phyloP scores from a whole-genome alignment of 2,329 filamentous ascomycete genomes.

The Aphanocladium album region DNA sequence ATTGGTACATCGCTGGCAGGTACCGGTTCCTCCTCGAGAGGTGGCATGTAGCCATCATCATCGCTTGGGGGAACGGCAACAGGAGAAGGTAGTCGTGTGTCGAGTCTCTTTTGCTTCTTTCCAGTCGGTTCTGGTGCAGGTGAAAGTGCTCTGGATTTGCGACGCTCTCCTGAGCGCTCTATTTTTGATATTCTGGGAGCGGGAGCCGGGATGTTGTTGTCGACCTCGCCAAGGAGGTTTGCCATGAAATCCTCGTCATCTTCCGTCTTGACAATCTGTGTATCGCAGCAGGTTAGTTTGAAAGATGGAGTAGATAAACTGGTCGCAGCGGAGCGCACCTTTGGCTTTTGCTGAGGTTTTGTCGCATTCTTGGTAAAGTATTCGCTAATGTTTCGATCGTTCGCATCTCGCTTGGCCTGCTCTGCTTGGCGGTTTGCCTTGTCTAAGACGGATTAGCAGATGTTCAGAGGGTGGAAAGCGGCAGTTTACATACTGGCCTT shows the following conservation, averaged over 20 bases:
- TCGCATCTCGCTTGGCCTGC: slow-evolving; percentile 75
- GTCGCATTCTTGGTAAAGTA: slow-evolving; percentile 80
- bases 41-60: slow-evolving; percentile 51
- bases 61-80: slow-evolving; percentile 40
- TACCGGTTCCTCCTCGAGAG: slow-evolving; percentile 56
- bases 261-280: slow-evolving; percentile 68
- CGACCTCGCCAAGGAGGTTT: slow-evolving; percentile 80
- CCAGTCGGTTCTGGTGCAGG: slow-evolving; percentile 54
- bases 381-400: slow-evolving; percentile 87
- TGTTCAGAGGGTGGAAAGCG: neutral
- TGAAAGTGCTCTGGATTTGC: slow-evolving; percentile 75
- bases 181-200: slow-evolving; percentile 55
- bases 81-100: slow-evolving; percentile 43
- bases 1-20: slow-evolving; percentile 56
- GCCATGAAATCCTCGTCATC: slow-evolving; percentile 87
- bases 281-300: slow-evolving; percentile 4
- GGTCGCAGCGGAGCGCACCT: slow-evolving; percentile 49
- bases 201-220: slow-evolving; percentile 60
- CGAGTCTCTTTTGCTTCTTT: slow-evolving; percentile 54
- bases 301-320: neutral
- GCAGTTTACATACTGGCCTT: slow-evolving; percentile 41
- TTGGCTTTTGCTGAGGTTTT: slow-evolving; percentile 67
- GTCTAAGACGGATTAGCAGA: slow-evolving; percentile 39
- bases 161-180: slow-evolving; percentile 68
- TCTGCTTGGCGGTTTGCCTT: slow-evolving; percentile 89